These are phyloP conservation scores for Lachancea kluyveri DNA, from an alignment of 805 yeast genomes.

Conservation along the genomic window DNA sequence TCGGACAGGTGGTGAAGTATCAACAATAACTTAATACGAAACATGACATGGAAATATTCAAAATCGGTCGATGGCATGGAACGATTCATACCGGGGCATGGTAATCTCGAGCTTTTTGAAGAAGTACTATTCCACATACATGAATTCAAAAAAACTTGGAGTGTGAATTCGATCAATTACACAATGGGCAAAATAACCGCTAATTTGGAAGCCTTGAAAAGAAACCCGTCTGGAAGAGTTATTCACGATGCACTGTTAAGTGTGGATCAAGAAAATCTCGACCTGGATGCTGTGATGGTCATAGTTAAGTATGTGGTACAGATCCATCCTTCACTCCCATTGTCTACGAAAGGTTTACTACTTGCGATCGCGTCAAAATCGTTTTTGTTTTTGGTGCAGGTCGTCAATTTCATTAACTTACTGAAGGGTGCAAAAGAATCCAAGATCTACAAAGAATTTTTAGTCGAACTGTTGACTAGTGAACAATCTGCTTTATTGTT, in stretches of 20 bases:
- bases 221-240: conserved; percentile 5
- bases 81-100: background rate
- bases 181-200: conserved; percentile 5
- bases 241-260: conserved; percentile 3
- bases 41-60: too few relatives aligned
- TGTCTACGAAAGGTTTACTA: conserved; percentile 5
- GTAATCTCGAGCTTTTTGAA: background rate
- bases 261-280: background rate
- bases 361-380: conserved; percentile 9
- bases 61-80: too few relatives aligned
- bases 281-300: conserved; percentile 9
- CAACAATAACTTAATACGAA: too few relatives aligned
- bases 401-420: conserved; percentile 14
- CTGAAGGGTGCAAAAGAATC: conserved; percentile 12
- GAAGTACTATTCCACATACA: too few relatives aligned
- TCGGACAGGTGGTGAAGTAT: too few relatives aligned
- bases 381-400: conserved; percentile 16
- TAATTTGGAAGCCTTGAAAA: conserved; percentile 2
- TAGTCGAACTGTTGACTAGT: conserved; percentile 11
- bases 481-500: conserved; percentile 11
- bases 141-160: too few relatives aligned
- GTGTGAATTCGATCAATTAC: too few relatives aligned
- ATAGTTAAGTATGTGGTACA: conserved; percentile 19
- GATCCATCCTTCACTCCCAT: conserved; percentile 19
- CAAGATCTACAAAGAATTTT: conserved; percentile 10